These are phyloP conservation scores for Wickerhamiella domercqiae DNA, from an alignment of 805 yeast species.

Conservation along the genomic window DNA sequence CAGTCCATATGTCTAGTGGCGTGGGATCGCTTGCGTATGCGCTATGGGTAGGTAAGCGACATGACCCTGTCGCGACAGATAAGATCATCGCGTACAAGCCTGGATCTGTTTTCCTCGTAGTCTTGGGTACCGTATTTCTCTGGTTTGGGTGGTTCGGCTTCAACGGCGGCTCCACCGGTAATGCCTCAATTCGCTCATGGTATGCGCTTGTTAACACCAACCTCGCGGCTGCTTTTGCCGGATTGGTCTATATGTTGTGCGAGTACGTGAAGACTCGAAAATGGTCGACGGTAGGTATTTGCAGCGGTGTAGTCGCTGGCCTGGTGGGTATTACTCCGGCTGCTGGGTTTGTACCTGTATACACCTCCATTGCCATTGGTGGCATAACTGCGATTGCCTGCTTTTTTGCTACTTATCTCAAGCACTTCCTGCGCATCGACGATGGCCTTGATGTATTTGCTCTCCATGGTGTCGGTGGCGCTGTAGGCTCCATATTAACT, in stretches of 20 bases:
- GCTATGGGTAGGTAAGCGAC: constrained; percentile 79
- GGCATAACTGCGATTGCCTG: constrained; percentile 60
- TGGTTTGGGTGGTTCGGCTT: constrained; percentile 99
- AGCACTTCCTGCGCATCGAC: constrained; percentile 58
- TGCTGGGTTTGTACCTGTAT: constrained; percentile 90
- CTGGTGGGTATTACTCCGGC: constrained; percentile 93
- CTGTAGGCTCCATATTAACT: constrained; percentile 65
- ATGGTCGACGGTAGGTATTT: constrained; percentile 88
- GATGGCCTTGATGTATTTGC: constrained; percentile 95
- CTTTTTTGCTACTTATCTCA: constrained; percentile 74
- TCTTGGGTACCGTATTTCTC: constrained; percentile 81
- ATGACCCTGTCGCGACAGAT: constrained; percentile 50
- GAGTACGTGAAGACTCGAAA: constrained; percentile 79
- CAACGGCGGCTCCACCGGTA: constrained; percentile 97
- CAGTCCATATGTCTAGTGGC: constrained; percentile 91
- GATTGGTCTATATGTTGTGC: constrained; percentile 83
- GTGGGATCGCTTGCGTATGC: constrained; percentile 92
- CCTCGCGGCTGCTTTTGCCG: constrained; percentile 87
- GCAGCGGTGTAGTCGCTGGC: constrained; percentile 88
- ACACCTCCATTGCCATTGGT: constrained; percentile 77
- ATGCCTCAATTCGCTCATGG: constrained; percentile 84
- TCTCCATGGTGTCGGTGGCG: constrained; percentile 88
- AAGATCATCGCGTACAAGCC: constrained; percentile 78
- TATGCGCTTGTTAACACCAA: constrained; percentile 89
- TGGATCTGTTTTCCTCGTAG: constrained; percentile 80